Base-by-base conservation (phyloP, 768 basidiomycete genomes). In the Mycena polygramma region DNA sequence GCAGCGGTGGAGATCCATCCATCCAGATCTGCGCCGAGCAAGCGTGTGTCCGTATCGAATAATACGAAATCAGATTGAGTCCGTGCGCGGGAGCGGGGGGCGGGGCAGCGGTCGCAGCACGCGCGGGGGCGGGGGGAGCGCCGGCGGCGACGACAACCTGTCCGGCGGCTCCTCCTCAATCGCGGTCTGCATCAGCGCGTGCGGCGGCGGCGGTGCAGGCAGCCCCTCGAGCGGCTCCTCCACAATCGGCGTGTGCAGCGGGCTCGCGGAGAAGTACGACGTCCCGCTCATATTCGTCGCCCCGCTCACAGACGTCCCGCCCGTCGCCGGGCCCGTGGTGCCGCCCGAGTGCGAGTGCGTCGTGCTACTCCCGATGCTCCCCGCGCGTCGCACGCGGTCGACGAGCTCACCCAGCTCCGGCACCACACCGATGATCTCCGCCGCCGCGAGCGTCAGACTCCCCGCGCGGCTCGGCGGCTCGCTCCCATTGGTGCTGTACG, bases 401-500 rank as follows among this genome's bases (percentile, higher is more conserved):
- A 22, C 35, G 36, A 57, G 45, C 53, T 65, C 63, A 7, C 66
- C 70, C 43, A 46, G 24, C 36, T 19, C 76, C 26, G 35, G 59
- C 64, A 53, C 52, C 53, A 53, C 60, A 37, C 6, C 46, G 19
- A 75, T 70, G n/a, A 82, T 46, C 22, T 79, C 68, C 54, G 80
- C 82, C 20, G 78, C 81, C 13, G 76, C 76, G 3, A 63, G 2
- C 19, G 45, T 57, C 2, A 82, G 68, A 49, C 83, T 84, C 63
- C 80, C 81, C 17, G 78, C 71, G 45, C 83, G 75, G 64, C 84
- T 86, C n/a, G 81, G 79, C 24, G 80, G 78, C 22, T 77, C 79
- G 66, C 30, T 30, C 30, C 30, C 30, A 6, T 30, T 30, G 30
- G 2, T 30, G 30, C 80, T 79, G 30, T 79, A 81, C 59, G 73